Evolutionary conservation across 2,329 filamentous ascomycete species (phyloP).

Genomic region (Fusarium nelsonii): DNA sequence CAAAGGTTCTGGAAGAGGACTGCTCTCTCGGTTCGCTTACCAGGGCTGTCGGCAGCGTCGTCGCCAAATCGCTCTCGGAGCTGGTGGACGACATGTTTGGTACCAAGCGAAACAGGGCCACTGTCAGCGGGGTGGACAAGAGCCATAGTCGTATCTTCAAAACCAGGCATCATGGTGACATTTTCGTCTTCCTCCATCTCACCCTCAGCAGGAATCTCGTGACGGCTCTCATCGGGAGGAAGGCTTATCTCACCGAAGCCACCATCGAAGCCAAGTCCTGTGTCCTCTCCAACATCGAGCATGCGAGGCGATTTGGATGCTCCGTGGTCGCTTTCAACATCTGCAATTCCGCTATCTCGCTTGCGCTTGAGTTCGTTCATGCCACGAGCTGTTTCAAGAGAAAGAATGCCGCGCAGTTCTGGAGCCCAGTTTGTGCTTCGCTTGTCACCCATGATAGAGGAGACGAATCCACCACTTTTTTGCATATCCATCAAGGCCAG

Average conservation of each 20-base stretch:
- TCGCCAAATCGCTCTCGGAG: conserved; percentile 88
- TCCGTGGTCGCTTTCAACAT: conserved; percentile 76
- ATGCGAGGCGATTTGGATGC: conserved; percentile 74
- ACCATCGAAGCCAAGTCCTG: conserved; percentile 62
- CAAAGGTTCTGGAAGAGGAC: conserved; percentile 93
- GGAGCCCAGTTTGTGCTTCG: conserved; percentile 87
- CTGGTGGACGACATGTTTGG: conserved; percentile 95
- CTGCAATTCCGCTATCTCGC: conserved; percentile 87
- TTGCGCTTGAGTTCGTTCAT: conserved; percentile 91
- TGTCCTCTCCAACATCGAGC: conserved; percentile 75
- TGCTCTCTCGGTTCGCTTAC: conserved; percentile 78
- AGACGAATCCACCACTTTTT: conserved; percentile 89
- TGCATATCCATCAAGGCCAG: conserved; percentile 93
- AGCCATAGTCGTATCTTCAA: conserved; percentile 83
- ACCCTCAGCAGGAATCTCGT: conserved; percentile 73
- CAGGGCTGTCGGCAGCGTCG: conserved; percentile 75
- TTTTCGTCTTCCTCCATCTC: conserved; percentile 58
- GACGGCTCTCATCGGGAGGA: conserved; percentile 70
- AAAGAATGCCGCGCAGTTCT: conserved; percentile 92
- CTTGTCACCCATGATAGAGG: conserved; percentile 84
- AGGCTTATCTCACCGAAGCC: conserved; percentile 66
- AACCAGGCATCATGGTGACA: conserved; percentile 67
- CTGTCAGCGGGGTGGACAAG: conserved; percentile 84
- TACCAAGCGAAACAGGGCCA: conserved; percentile 88
- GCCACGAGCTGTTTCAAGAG: conserved; percentile 81